These are phyloP conservation scores for Blastocystis sp. DNA, from an alignment of 352 stramenopile genomes.

Conservation along the genomic window DNA sequence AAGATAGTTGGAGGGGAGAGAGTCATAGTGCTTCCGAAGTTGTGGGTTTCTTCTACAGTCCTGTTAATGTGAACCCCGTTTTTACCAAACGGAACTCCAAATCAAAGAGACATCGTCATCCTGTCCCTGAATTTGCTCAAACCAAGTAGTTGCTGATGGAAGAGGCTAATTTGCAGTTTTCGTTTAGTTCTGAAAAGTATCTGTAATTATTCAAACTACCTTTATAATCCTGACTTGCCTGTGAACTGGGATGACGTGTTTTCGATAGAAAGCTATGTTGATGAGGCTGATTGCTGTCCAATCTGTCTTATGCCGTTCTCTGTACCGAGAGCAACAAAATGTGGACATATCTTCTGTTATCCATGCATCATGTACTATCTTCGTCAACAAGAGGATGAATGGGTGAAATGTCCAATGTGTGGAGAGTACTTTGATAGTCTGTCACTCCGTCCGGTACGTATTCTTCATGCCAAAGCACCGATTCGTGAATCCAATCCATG, in stretches of 20 bases:
- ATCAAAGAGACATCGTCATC: background rate
- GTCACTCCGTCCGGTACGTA: background rate
- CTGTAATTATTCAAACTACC: background rate
- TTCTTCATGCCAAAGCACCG: background rate
- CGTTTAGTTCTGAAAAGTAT: background rate
- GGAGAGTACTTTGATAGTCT: background rate
- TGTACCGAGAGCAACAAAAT: background rate
- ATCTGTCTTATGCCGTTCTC: slow-evolving; percentile 19
- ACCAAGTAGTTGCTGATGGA: background rate
- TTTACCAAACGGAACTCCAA: background rate
- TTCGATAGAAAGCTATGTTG: background rate
- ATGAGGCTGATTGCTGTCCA: background rate
- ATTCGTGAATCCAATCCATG: background rate
- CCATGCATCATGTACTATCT: slow-evolving; percentile 29
- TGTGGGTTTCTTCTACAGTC: slow-evolving; percentile 18
- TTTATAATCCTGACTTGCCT: background rate
- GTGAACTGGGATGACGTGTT: slow-evolving; percentile 20
- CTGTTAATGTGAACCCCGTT: background rate
- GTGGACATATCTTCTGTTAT: slow-evolving; percentile 27
- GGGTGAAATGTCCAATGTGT: slow-evolving; percentile 31
- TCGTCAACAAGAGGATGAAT: slow-evolving; percentile 7
- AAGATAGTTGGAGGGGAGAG: background rate
- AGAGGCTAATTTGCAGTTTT: background rate
- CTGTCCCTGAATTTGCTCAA: background rate
- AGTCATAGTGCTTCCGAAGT: background rate